Base-by-base conservation (phyloP, 306 rosid species). In the Begonia fuchsioides region DNA sequence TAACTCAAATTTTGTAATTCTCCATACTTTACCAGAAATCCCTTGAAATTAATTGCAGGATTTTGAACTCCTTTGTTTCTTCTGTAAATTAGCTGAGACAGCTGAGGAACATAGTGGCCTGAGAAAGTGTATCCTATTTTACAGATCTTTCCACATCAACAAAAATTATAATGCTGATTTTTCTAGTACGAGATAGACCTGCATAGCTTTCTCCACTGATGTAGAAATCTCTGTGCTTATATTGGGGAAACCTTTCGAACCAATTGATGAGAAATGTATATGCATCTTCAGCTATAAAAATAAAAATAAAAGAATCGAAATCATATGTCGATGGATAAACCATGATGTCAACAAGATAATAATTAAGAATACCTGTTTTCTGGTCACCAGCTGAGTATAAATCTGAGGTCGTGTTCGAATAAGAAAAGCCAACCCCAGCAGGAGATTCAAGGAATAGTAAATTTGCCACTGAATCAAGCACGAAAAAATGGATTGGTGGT, bases 191-290 rank as follows among this genome's bases (percentile, higher is more conserved):
- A 50, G 52, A 49, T 68, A 45, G 35, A 82, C 98, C 98, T 75
- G 96, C 96, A 76, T 92, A 92, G 64, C 98, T 92, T 78, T 92
- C 98, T 43, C 96, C 98, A 47, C 92, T 86, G 59, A 92, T 82
- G 72, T 79, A 85, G 72, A 92, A 85, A 59, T 82, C 87, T 65
- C 96, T 73, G 62, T 79, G 77, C 66, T 77, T 85, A 60, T 92
- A 92, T 66, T 82, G 87, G 15, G 98, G 96, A 72, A 92, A 92
- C 69, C 98, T 77, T 65, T 85, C 93, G 54, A 92, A 92, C 98
- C 98, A 92, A 61, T 75, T 71, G 54, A 81, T 71, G 51, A 92
- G 77, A 75, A 92, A 92, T 38, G 54, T 56, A 60, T 92, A 79
- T 14, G 98, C 71, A 77, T 82, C 98, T 60, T 77, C 86, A 39